A percentile compares a stretch with the other conserved stretches of the same genome.
These are phyloP conservation scores for Acmispon strigosus DNA, from an alignment of 306 rosid genomes.

Conservation along the genomic window DNA sequence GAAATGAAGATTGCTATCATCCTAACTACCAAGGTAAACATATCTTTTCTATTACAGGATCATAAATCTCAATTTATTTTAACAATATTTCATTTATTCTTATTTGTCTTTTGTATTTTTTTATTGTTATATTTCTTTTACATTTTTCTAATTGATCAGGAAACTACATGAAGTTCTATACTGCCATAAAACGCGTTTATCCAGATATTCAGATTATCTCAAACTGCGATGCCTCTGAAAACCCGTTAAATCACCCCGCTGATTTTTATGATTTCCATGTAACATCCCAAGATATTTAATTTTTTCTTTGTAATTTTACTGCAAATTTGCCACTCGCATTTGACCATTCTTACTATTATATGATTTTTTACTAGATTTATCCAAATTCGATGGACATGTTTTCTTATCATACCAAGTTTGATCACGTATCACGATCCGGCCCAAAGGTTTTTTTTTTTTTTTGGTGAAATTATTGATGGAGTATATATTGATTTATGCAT, in stretches of 20 bases:
- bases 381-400: constrained; percentile 49
- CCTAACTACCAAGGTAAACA: constrained; percentile 41
- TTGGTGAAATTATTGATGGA: no score
- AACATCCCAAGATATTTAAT: neutral
- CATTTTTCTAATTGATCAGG: constrained; percentile 28
- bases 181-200: constrained; percentile 48
- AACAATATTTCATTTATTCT: no score
- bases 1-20: constrained; percentile 73
- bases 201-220: constrained; percentile 71
- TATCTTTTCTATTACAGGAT: neutral
- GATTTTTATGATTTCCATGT: constrained; percentile 78
- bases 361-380: constrained; percentile 39
- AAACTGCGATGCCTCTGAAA: constrained; percentile 66
- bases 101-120: neutral
- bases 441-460: neutral
- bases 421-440: constrained; percentile 38
- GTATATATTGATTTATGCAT: neutral
- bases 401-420: constrained; percentile 36
- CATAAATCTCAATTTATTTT: no score
- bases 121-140: no score
- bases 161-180: constrained; percentile 56
- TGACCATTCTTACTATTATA: neutral
- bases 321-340: neutral
- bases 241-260: constrained; percentile 54
- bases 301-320: neutral